Evolutionary conservation across 2,329 filamentous ascomycete species (phyloP), one percentile per base, ranked within the genome.

Genomic region (Catunica adiposa): DNA sequence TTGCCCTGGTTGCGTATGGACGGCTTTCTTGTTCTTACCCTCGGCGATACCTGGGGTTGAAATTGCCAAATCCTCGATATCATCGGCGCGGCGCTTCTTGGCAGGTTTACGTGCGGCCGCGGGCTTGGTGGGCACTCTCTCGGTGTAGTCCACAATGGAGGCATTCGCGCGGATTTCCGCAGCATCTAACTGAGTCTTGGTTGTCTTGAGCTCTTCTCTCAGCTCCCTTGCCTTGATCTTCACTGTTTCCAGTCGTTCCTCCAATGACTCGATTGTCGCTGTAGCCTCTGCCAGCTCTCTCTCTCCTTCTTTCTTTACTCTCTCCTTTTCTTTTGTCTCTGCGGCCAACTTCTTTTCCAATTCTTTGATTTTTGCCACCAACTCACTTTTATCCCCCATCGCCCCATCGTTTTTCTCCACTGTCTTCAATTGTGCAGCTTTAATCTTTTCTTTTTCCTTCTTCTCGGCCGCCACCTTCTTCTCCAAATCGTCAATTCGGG

Each of bases 161-260:
- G 54, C 48, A 26, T 29, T 44, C 14, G 48, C 56, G 51, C n/a
- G 62, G 57, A 31, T 53, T 29, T 51, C 62, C 56, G 66, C 67
- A 51, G 68, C 66, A 22, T 67, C 67, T 11, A 76, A 66, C 57
- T 75, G 71, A 1, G 67, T 64, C 38, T 68, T 71, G 40, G 67
- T 69, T 50, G 65, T 66, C 46, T 64, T 64, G 5, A 71, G 64
- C 54, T 72, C 69, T 2, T 63, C 62, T n/a, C 69, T 70, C 22
- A 70, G 67, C 63, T 83, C 77, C 64, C 86, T 88, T 25, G 92
- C 75, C 66, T 89, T 89, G 56, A 75, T 75, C 63, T 81, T 80
- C 64, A 86, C 76, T 20, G 79, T 78, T 54, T 80, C 80, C 15
- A 92, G 68, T 60, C 84, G 85, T 60, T 82, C 80, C 60, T 89